phyloP scores from a whole-genome alignment of 202 grass and related monocot species.

The Schoenoplectus tabernaemontani region DNA sequence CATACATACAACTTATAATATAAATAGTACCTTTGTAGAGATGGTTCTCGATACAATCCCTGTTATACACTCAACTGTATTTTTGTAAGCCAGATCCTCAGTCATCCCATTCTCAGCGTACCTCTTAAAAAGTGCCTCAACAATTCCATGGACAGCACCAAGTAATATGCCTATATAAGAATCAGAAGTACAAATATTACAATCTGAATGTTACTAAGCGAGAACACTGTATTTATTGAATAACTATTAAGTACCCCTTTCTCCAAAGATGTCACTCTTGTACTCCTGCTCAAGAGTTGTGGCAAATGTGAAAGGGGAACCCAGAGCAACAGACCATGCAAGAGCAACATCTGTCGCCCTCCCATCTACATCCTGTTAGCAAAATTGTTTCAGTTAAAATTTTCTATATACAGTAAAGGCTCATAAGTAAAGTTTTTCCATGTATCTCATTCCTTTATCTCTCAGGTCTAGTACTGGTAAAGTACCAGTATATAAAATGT shows the following conservation, averaged over 20 bases:
- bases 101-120: constrained; percentile 73
- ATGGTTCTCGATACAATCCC: constrained; percentile 73
- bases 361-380: constrained; percentile 57
- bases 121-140: constrained; percentile 60
- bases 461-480: background rate
- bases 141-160: constrained; percentile 63
- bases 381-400: background rate
- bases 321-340: constrained; percentile 66
- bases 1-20: background rate
- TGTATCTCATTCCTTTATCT: background rate
- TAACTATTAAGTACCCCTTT: constrained; percentile 36
- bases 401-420: background rate
- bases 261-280: constrained; percentile 62
- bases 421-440: background rate
- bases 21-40: constrained; percentile 49
- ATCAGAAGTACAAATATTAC: constrained; percentile 1
- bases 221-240: background rate
- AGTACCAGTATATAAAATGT: background rate
- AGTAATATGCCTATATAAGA: constrained; percentile 48
- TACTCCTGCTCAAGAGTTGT: constrained; percentile 76
- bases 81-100: constrained; percentile 51
- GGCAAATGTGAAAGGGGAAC: constrained; percentile 78
- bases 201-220: background rate
- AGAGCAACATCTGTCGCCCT: constrained; percentile 70
- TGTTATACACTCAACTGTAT: constrained; percentile 63